A percentile compares a stretch with the other conserved stretches of the same genome.
These are phyloP conservation scores for Babesia sp. DNA, from an alignment of 169 alveolate genomes.

Conservation along the genomic window DNA sequence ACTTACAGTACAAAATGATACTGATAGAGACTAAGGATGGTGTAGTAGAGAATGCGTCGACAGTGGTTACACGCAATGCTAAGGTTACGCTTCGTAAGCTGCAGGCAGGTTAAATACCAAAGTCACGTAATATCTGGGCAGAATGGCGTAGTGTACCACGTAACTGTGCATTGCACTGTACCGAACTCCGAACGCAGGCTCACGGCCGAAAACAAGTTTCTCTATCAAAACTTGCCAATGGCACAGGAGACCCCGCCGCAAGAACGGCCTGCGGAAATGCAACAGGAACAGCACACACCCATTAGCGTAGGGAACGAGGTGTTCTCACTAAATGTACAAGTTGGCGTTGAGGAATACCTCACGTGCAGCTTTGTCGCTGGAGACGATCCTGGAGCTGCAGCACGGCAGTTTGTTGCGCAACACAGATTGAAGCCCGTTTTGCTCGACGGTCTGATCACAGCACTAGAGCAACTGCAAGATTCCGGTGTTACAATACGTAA, in stretches of 20 bases:
- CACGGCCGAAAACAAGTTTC: conserved; percentile 26
- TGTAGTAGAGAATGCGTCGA: conserved; percentile 53
- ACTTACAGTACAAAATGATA: conserved; percentile 43
- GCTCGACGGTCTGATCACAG: conserved; percentile 23
- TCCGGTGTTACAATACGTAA: conserved; percentile 36
- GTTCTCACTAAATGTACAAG: conserved; percentile 40
- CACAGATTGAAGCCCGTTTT: conserved; percentile 42
- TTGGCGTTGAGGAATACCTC: conserved; percentile 41
- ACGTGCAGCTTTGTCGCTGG: conserved; percentile 31
- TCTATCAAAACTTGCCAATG: conserved; percentile 10
- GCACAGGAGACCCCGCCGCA: neutral
- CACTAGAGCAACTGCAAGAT: conserved; percentile 8
- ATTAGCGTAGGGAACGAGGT: neutral
- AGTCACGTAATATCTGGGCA: neutral
- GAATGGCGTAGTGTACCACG: conserved; percentile 33
- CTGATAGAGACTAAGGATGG: conserved; percentile 41
- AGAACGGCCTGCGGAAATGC: neutral
- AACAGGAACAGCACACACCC: conserved; percentile 4
- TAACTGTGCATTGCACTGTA: conserved; percentile 50
- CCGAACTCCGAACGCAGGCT: conserved; percentile 21
- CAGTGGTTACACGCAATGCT: conserved; percentile 35
- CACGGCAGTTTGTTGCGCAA: conserved; percentile 10
- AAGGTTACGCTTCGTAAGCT: conserved; percentile 35
- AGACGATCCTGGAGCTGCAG: conserved; percentile 9
- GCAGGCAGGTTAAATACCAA: neutral